Conservation (phyloP, 164 flowering plant species). For the Magnolia kwangsiensis region DNA sequence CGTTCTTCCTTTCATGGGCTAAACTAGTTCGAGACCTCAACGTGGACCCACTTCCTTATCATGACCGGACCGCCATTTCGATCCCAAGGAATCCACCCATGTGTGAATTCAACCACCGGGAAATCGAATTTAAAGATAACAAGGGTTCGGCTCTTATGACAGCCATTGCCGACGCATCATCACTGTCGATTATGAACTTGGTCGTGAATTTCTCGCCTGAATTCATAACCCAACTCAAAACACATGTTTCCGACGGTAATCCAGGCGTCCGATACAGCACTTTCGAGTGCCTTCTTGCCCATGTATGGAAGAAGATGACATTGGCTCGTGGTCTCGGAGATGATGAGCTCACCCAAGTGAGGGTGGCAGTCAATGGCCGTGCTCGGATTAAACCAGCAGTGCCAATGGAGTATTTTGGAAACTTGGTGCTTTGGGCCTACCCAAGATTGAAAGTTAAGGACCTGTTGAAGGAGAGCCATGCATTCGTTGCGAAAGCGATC, state of each 20-base stretch:
- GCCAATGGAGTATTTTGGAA: conserved; percentile 18
- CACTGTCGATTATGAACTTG: conserved; percentile 2
- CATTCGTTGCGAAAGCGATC: conserved; percentile 8
- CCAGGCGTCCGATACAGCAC: conserved; percentile 17
- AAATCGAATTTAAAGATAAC: conserved; percentile 5
- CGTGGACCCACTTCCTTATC: conserved; percentile 9
- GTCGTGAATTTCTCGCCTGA: conserved; percentile 19
- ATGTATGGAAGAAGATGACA: conserved; percentile 31
- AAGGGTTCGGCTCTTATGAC: not conserved
- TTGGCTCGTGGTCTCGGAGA: conserved; percentile 15
- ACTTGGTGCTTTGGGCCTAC: conserved; percentile 15
- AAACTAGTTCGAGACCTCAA: conserved; percentile 4
- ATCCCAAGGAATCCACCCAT: conserved; percentile 9
- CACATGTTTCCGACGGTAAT: conserved; percentile 6
- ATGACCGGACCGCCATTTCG: conserved; percentile 4
- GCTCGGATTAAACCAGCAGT: conserved; percentile 11
- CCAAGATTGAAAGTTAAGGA: conserved; percentile 15
- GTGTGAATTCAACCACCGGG: conserved; percentile 9
- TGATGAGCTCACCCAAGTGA: conserved; percentile 18
- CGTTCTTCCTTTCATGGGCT: conserved; percentile 10
- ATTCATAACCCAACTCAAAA: conserved; percentile 25
- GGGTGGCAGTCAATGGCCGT: conserved; percentile 29
- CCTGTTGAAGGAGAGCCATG: conserved; percentile 5
- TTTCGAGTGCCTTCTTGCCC: conserved; percentile 27
- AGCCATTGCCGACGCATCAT: not conserved